Percentiles rank a stretch among this genome's conserved stretches.
phyloP scores from a whole-genome alignment of 1,139 yeast genomes.

The Blastobotrys raffinosifermentans region DNA sequence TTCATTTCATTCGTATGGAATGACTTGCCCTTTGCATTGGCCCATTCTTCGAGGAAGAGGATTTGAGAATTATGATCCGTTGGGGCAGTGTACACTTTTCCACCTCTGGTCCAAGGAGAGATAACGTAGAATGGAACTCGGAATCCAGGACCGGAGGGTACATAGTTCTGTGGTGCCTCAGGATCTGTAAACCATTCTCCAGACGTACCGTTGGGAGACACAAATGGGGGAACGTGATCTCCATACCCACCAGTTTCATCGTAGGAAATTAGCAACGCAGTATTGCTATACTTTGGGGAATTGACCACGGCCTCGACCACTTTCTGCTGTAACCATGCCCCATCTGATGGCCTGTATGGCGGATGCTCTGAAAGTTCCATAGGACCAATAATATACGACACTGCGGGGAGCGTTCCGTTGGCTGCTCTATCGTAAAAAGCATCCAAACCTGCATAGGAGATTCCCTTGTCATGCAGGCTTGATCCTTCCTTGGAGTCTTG shows the following conservation, averaged over 20 bases:
- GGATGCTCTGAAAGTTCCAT: slow-evolving; percentile 25
- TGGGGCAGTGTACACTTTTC: slow-evolving; percentile 24
- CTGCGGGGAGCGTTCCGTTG: slow-evolving; percentile 24
- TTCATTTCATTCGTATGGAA: slow-evolving; percentile 15
- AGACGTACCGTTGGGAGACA: slow-evolving; percentile 22
- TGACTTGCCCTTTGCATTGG: slow-evolving; percentile 16
- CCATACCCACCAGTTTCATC: slow-evolving; percentile 29
- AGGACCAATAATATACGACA: slow-evolving; percentile 25
- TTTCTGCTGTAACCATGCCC: slow-evolving; percentile 25
- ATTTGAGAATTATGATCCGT: slow-evolving; percentile 26
- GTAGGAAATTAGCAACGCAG: slow-evolving; percentile 24
- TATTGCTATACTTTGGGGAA: slow-evolving; percentile 21
- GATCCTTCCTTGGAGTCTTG: slow-evolving; percentile 14
- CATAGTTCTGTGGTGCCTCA: slow-evolving; percentile 12
- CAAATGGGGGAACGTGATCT: slow-evolving; percentile 23
- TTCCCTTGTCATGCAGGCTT: slow-evolving; percentile 20
- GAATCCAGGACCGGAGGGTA: slow-evolving; percentile 27
- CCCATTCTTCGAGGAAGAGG: slow-evolving; percentile 23
- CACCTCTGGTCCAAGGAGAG: slow-evolving; percentile 27
- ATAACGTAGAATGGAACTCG: slow-evolving; percentile 23
- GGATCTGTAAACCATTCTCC: slow-evolving; percentile 25
- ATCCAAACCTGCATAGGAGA: slow-evolving; percentile 20
- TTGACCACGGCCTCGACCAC: slow-evolving; percentile 21
- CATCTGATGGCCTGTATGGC: slow-evolving; percentile 22
- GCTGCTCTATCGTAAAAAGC: slow-evolving; percentile 19